Conservation (phyloP, 176 grass and related monocot genomes). For the Hordeum vulgare region DNA sequence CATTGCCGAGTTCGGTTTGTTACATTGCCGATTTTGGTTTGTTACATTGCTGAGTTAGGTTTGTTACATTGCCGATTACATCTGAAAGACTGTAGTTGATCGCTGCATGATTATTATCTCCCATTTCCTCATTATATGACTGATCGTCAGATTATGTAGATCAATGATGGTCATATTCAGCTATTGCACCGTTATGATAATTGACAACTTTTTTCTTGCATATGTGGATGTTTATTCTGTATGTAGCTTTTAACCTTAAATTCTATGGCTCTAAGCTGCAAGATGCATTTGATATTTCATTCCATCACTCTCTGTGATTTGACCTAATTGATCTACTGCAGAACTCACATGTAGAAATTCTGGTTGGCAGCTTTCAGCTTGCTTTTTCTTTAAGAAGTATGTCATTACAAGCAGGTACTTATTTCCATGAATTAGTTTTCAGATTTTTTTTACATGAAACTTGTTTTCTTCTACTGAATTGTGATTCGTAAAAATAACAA, state of each 20-base stretch:
- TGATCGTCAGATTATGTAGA: slow-evolving; percentile 5
- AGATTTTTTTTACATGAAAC: background rate
- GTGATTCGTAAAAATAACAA: background rate
- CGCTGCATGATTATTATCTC: background rate
- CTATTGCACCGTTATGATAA: slow-evolving; percentile 1
- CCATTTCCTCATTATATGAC: background rate
- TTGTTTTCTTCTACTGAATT: background rate
- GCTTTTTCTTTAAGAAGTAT: slow-evolving; percentile 87
- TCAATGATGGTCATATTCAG: background rate
- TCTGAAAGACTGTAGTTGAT: background rate
- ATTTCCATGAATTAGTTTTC: background rate
- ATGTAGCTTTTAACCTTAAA: background rate
- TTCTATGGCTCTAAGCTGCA: background rate
- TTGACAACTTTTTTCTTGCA: background rate
- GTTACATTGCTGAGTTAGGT: too few relatives aligned
- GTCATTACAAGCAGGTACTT: slow-evolving; percentile 67
- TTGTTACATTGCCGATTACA: background rate
- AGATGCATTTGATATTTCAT: slow-evolving; percentile 16
- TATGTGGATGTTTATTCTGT: background rate
- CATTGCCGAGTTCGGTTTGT: too few relatives aligned
- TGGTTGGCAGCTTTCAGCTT: slow-evolving; percentile 89
- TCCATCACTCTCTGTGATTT: background rate
- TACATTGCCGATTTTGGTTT: too few relatives aligned
- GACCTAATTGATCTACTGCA: slow-evolving; percentile 31
- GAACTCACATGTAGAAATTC: slow-evolving; percentile 59